A percentile compares a stretch with the other conserved stretches of the same genome.
Evolutionary conservation across 345 rosid genomes (phyloP).

Genomic region (Excoecaria agallocha): DNA sequence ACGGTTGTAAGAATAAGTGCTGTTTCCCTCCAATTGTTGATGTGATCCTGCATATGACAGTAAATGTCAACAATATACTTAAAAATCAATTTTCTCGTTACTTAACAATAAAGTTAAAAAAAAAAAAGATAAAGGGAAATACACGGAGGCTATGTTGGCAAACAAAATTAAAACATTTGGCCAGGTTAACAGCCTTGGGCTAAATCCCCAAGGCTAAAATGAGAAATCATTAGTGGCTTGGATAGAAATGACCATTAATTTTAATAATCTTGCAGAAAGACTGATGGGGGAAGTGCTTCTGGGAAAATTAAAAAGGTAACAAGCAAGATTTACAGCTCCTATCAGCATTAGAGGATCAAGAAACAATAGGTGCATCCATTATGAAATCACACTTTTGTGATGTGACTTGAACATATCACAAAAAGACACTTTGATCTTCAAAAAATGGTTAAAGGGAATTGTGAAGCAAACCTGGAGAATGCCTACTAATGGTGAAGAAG

Average conservation of each 20-base stretch:
- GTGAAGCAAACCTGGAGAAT: conserved; percentile 71
- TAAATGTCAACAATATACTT: not conserved
- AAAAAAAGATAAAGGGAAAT: not conserved
- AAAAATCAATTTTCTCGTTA: not conserved
- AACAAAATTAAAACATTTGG: not conserved
- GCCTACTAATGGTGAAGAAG: conserved; percentile 97
- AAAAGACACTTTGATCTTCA: not conserved
- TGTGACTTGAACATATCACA: not conserved
- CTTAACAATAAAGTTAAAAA: no score
- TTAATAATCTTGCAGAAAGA: not conserved
- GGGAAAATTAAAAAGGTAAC: not conserved
- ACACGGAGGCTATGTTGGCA: not conserved
- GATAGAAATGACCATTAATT: not conserved
- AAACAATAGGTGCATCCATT: not conserved
- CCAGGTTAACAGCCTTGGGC: not conserved
- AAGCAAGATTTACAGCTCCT: not conserved
- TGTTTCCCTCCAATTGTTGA: conserved; percentile 82
- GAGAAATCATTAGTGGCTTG: not conserved
- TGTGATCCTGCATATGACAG: conserved; percentile 46
- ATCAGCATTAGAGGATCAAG: not conserved
- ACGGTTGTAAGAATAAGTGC: conserved; percentile 71
- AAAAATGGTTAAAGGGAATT: conserved; percentile 24
- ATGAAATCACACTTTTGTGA: not conserved
- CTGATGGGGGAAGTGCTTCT: not conserved
- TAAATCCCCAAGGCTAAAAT: not conserved